A percentile compares a stretch with the other conserved stretches of the same genome.
phyloP scores from a whole-genome alignment of 768 basidiomycete species.

The Hygrocybe punicea region DNA sequence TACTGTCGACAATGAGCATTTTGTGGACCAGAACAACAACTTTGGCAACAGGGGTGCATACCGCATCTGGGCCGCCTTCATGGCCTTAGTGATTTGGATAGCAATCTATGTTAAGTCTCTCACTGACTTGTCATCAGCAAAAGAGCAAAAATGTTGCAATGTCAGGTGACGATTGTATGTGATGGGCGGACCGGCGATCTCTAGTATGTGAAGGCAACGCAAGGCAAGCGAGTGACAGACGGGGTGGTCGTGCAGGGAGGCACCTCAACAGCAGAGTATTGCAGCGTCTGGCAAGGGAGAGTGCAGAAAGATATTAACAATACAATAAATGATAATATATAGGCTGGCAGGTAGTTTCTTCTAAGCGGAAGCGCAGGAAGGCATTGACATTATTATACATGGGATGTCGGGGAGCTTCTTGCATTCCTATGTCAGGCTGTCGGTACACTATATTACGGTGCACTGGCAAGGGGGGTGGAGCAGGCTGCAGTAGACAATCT shows the following conservation, averaged over 20 bases:
- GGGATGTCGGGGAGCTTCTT: no score
- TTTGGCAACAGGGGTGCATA: no score
- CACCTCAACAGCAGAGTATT: no score
- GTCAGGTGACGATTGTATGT: background rate
- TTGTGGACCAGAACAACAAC: constrained; percentile 16
- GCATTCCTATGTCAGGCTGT: background rate
- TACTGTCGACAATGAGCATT: background rate
- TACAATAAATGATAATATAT: no score
- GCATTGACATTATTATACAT: no score
- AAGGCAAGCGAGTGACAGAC: background rate
- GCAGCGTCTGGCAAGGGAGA: no score
- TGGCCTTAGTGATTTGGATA: constrained; percentile 30
- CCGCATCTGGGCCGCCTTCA: no score
- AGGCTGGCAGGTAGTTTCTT: no score
- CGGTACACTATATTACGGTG: background rate
- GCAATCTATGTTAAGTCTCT: constrained; percentile 13
- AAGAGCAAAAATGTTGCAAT: background rate
- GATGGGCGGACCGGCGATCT: background rate
- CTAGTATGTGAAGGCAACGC: background rate
- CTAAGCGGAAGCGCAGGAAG: no score
- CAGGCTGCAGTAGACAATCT: background rate
- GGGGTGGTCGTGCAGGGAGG: background rate
- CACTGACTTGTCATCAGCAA: constrained; percentile 8
- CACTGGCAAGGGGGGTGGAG: background rate
- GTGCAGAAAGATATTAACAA: no score